Percentiles rank a stretch among this genome's conserved stretches.
These are phyloP conservation scores for Huntiella abstrusa DNA, from an alignment of 2,329 filamentous ascomycete species.

Conservation along the genomic window DNA sequence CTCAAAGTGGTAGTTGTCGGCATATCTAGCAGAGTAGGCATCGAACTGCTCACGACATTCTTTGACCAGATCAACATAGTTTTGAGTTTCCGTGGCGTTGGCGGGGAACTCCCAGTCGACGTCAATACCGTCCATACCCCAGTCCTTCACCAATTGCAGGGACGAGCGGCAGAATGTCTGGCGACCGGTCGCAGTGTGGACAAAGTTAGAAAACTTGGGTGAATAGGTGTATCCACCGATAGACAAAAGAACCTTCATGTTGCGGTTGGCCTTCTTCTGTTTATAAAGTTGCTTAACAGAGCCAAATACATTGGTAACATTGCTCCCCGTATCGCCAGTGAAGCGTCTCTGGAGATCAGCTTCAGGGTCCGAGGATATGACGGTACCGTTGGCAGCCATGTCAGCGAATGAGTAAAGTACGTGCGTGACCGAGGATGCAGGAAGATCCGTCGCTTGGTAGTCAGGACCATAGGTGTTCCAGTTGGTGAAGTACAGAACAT, in stretches of 20 bases:
- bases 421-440: constrained; percentile 48
- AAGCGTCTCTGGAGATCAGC: constrained; percentile 53
- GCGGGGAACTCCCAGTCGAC: constrained; percentile 38
- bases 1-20: constrained; percentile 27
- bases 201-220: constrained; percentile 44
- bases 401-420: constrained; percentile 36
- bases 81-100: constrained; percentile 20
- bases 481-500: constrained; percentile 35
- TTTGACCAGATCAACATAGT: constrained; percentile 25
- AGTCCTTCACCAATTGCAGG: constrained; percentile 50
- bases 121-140: constrained; percentile 38
- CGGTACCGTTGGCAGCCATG: constrained; percentile 12
- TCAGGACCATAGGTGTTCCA: constrained; percentile 53
- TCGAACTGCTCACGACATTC: constrained; percentile 27
- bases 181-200: constrained; percentile 41
- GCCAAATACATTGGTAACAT: constrained; percentile 51
- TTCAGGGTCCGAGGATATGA: constrained; percentile 38
- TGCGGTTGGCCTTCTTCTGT: constrained; percentile 56
- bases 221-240: constrained; percentile 72
- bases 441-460: constrained; percentile 51
- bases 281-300: constrained; percentile 59
- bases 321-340: constrained; percentile 39
- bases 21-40: constrained; percentile 21
- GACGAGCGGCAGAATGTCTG: constrained; percentile 48
- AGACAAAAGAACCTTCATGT: constrained; percentile 61